Percentiles rank a stretch among this genome's conserved stretches.
phyloP scores from a whole-genome alignment of 768 basidiomycete genomes.

The Trametes cubensis region DNA sequence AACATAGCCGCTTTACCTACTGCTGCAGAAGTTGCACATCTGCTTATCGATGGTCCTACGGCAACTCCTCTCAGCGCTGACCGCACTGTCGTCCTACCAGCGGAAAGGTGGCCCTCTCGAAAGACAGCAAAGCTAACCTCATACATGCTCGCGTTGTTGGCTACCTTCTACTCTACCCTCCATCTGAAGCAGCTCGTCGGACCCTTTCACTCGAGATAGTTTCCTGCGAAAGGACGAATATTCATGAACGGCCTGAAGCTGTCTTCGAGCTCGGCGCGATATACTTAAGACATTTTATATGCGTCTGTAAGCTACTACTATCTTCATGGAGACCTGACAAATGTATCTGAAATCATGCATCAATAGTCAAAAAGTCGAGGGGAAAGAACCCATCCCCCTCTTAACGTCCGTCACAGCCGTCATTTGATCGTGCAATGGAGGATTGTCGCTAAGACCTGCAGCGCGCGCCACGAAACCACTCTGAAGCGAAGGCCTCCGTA shows the following conservation, averaged over 20 bases:
- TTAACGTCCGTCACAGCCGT: slow-evolving; percentile 3
- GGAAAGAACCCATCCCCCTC: slow-evolving; percentile 4
- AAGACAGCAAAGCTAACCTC: background rate
- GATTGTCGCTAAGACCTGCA: slow-evolving; percentile 1
- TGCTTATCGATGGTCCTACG: too few relatives aligned
- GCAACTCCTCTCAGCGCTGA: too few relatives aligned
- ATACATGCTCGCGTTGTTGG: background rate
- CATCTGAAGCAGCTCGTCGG: slow-evolving; percentile 3
- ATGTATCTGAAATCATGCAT: background rate
- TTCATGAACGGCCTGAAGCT: background rate
- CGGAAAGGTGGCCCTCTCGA: slow-evolving; percentile 1
- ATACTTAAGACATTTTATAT: slow-evolving; percentile 4
- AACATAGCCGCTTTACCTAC: too few relatives aligned
- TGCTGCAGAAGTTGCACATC: too few relatives aligned
- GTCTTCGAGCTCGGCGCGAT: slow-evolving; percentile 7
- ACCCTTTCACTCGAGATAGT: slow-evolving; percentile 1
- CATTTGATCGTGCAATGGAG: slow-evolving; percentile 3
- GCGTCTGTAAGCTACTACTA: slow-evolving; percentile 1
- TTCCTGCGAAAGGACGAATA: background rate
- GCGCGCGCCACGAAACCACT: slow-evolving; percentile 1
- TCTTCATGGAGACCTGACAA: background rate
- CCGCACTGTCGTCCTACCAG: too few relatives aligned
- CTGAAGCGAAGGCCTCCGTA: slow-evolving; percentile 1
- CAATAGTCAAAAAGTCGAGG: slow-evolving; percentile 3
- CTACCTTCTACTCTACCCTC: slow-evolving; percentile 9